Conservation (phyloP, 257 asterid genomes). For the Scutellaria baicalensis region DNA sequence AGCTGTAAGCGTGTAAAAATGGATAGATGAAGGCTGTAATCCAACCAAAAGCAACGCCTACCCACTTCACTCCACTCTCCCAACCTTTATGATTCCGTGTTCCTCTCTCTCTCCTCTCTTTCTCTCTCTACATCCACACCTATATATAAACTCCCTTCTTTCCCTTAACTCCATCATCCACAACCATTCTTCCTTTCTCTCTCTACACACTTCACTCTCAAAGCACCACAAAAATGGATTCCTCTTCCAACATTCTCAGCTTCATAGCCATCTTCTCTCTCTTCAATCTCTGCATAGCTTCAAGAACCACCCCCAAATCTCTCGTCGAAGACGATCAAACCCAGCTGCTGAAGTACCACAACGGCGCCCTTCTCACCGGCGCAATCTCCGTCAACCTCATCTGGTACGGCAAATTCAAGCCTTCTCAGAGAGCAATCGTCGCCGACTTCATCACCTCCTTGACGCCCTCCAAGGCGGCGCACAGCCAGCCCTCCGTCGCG, state of each 20-base stretch:
- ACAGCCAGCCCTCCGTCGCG: conserved; percentile 46
- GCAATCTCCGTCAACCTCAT: conserved; percentile 51
- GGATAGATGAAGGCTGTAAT: background rate
- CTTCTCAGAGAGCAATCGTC: conserved; percentile 58
- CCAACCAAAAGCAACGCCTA: background rate
- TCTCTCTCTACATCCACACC: background rate
- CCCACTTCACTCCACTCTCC: background rate
- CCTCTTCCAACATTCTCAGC: background rate
- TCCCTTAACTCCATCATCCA: background rate
- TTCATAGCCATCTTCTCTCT: conserved; percentile 2
- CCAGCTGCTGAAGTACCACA: conserved; percentile 47
- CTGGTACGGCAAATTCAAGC: conserved; percentile 67
- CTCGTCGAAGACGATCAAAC: conserved; percentile 7
- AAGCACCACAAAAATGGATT: conserved; percentile 4
- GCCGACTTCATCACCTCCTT: conserved; percentile 61
- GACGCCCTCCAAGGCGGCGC: conserved; percentile 14
- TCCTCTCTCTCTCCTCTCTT: background rate
- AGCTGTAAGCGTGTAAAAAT: background rate
- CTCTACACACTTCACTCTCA: background rate
- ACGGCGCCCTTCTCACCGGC: conserved; percentile 59
- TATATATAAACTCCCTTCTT: background rate
- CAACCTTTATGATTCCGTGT: background rate
- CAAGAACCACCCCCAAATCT: conserved; percentile 3
- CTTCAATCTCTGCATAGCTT: conserved; percentile 8
- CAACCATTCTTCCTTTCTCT: background rate